Evolutionary conservation across 805 yeast species (phyloP).

Genomic region (Lachancea sp.): DNA sequence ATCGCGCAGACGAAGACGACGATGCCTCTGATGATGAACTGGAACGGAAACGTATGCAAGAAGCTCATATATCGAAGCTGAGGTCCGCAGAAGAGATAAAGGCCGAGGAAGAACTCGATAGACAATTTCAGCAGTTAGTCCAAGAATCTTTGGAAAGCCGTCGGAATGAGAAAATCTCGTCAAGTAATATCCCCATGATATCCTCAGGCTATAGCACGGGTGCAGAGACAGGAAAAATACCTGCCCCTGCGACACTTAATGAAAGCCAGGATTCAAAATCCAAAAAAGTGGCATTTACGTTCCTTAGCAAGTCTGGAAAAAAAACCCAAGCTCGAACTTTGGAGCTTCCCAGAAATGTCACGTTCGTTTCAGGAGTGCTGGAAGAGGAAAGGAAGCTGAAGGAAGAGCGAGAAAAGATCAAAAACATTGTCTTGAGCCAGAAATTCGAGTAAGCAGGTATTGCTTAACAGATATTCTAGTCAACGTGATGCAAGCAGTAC

Average conservation of each 20-base stretch:
- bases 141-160: constrained; percentile 43
- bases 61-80: constrained; percentile 35
- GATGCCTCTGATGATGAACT: constrained; percentile 30
- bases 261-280: constrained; percentile 5
- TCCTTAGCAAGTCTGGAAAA: constrained; percentile 51
- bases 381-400: constrained; percentile 45
- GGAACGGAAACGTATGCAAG: constrained; percentile 31
- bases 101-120: constrained; percentile 48
- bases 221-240: neutral
- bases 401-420: constrained; percentile 51
- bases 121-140: constrained; percentile 48
- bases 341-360: constrained; percentile 46
- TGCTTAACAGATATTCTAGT: neutral
- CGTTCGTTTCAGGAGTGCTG: constrained; percentile 46
- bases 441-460: constrained; percentile 27
- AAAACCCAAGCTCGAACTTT: constrained; percentile 40
- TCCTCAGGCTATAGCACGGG: constrained; percentile 9
- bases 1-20: constrained; percentile 16
- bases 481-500: too few species aligned
- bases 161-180: constrained; percentile 26
- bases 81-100: constrained; percentile 38
- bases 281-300: constrained; percentile 41
- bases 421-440: constrained; percentile 43
- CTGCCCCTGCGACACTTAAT: neutral
- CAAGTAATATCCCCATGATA: constrained; percentile 23